These are phyloP conservation scores for Besnoitia besnoiti DNA, from an alignment of 169 alveolate genomes.

Conservation along the genomic window DNA sequence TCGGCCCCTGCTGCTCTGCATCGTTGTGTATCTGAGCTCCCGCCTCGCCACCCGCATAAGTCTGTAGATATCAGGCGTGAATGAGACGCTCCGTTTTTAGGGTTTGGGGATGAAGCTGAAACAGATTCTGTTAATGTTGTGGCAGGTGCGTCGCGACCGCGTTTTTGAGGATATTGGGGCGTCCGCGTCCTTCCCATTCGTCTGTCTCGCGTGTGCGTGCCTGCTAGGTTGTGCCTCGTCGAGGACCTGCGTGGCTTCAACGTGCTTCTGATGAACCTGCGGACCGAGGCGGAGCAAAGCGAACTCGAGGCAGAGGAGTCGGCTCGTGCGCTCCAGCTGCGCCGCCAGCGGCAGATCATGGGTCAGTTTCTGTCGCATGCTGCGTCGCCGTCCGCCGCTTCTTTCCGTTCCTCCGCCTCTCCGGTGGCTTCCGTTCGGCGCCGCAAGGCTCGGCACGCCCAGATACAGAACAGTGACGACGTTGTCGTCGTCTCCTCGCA, in stretches of 20 bases:
- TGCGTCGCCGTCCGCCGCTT: not conserved
- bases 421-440: not conserved
- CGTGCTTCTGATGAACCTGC: not conserved
- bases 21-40: too few relatives aligned
- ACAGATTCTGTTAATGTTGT: too few relatives aligned
- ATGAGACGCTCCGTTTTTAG: too few relatives aligned
- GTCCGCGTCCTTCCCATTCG: not conserved
- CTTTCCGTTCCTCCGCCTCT: not conserved
- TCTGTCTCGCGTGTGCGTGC: not conserved
- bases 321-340: not conserved
- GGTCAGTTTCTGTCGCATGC: not conserved
- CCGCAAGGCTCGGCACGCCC: not conserved
- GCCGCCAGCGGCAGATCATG: not conserved
- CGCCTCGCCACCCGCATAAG: too few relatives aligned
- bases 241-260: conserved; percentile 21
- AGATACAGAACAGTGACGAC: too few relatives aligned
- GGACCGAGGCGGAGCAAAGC: not conserved
- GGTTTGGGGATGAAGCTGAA: too few relatives aligned
- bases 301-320: not conserved
- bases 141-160: too few relatives aligned
- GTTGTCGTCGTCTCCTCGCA: not conserved
- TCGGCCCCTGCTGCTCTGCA: too few relatives aligned
- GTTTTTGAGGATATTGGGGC: too few relatives aligned
- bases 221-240: not conserved
- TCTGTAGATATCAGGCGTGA: too few relatives aligned